Percentiles rank a stretch among this genome's conserved stretches.
Conservation (phyloP, 139 green algal species). For the Edaphochlamys debaryana region DNA sequence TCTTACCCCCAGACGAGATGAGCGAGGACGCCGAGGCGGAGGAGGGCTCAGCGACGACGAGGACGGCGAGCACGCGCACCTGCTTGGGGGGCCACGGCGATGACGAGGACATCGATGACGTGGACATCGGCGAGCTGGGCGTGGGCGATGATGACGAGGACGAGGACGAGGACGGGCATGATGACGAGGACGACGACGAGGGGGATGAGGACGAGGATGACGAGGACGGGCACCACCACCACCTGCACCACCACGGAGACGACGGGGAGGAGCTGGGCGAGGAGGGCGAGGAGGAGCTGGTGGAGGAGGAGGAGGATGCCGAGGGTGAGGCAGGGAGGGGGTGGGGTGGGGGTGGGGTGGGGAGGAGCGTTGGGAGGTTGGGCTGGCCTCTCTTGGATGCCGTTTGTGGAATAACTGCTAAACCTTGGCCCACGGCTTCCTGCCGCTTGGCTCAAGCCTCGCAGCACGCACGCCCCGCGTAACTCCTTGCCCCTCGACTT, state of each 20-base stretch:
- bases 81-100: not conserved
- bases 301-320: slow-evolving; percentile 49
- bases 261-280: slow-evolving; percentile 10
- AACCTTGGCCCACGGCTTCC: too few species aligned
- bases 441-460: too few species aligned
- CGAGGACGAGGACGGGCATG: slow-evolving; percentile 25
- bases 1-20: slow-evolving; percentile 16
- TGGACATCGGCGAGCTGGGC: slow-evolving; percentile 19
- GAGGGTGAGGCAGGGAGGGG: not conserved
- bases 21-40: slow-evolving; percentile 38
- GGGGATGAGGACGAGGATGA: slow-evolving; percentile 1
- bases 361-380: not conserved
- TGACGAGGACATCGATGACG: not conserved
- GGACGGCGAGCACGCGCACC: not conserved
- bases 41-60: slow-evolving; percentile 27
- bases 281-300: slow-evolving; percentile 37
- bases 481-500: too few species aligned
- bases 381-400: too few species aligned
- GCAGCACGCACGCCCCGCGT: too few species aligned
- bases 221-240: too few species aligned
- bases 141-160: slow-evolving; percentile 31
- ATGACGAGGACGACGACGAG: slow-evolving; percentile 18
- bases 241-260: too few species aligned
- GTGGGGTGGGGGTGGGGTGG: not conserved
- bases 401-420: too few species aligned